phyloP scores from a whole-genome alignment of 139 green algal species.

The Chlamydomonas incerta region DNA sequence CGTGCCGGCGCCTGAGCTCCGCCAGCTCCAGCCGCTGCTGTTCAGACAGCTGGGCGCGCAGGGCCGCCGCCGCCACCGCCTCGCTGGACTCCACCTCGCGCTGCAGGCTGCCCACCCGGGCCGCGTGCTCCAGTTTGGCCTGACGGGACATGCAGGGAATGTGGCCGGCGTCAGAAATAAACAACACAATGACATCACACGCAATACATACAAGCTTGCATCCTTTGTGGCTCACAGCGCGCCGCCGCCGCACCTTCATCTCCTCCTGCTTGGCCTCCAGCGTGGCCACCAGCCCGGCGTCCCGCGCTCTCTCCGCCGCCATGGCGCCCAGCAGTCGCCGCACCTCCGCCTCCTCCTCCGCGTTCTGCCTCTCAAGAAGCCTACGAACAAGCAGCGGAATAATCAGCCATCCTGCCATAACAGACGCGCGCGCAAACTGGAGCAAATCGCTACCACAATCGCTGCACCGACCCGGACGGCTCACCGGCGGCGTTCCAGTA shows the following conservation, averaged over 20 bases:
- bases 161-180: neutral
- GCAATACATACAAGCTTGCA: no score
- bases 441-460: no score
- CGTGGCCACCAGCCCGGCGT: slow-evolving; percentile 15
- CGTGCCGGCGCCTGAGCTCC: slow-evolving; percentile 4
- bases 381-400: neutral
- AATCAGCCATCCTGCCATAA: no score
- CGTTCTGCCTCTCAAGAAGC: slow-evolving; percentile 42
- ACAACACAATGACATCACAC: no score
- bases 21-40: slow-evolving; percentile 13
- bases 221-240: neutral
- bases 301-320: slow-evolving; percentile 32
- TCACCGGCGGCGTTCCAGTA: slow-evolving; percentile 44
- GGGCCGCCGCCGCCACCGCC: slow-evolving; percentile 3
- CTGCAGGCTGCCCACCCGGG: slow-evolving; percentile 15
- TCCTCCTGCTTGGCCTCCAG: slow-evolving; percentile 29
- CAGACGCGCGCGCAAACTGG: no score
- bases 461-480: neutral
- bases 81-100: slow-evolving; percentile 7
- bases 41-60: neutral
- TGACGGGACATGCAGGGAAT: neutral
- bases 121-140: slow-evolving; percentile 1
- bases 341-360: slow-evolving; percentile 34
- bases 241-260: slow-evolving; percentile 6
- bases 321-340: slow-evolving; percentile 38